phyloP scores from a whole-genome alignment of 495 filamentous ascomycete species.

The Aspergillus carlsbadensis region DNA sequence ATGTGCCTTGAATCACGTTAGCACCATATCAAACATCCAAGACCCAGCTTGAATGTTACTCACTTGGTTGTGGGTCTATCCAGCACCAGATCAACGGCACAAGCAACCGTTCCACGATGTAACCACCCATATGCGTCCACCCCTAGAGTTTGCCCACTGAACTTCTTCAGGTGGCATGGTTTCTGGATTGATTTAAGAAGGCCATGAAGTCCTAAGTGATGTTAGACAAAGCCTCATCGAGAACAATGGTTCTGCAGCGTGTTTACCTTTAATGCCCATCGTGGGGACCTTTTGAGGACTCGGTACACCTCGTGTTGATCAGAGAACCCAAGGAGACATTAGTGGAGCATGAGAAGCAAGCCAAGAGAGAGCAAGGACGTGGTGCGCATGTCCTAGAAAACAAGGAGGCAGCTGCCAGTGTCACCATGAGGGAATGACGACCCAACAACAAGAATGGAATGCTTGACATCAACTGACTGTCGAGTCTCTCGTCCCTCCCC shows the following conservation, averaged over 20 bases:
- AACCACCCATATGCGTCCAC: constrained; percentile 99
- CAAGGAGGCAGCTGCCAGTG: not conserved
- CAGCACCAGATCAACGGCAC: constrained; percentile 86
- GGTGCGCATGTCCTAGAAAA: not conserved
- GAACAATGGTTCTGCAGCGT: not conserved
- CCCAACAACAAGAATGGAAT: constrained; percentile 30
- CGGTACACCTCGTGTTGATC: constrained; percentile 31
- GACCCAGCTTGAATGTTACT: not conserved
- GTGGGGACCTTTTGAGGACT: constrained; percentile 35
- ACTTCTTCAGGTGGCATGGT: constrained; percentile 81
- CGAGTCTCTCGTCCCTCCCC: constrained; percentile 8
- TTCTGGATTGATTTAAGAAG: constrained; percentile 95
- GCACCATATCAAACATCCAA: not conserved
- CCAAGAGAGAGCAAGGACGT: not conserved
- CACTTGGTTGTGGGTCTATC: constrained; percentile 86
- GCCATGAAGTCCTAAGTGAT: constrained; percentile 71
- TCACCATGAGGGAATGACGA: not conserved
- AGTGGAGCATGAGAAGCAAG: constrained; percentile 8
- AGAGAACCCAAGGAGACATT: constrained; percentile 20
- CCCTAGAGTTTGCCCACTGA: constrained; percentile 81
- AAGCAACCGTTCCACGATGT: constrained; percentile 87
- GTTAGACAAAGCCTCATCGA: not conserved
- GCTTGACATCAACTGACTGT: constrained; percentile 8
- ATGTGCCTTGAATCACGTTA: constrained; percentile 62
- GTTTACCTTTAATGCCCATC: constrained; percentile 72